A percentile compares a stretch with the other conserved stretches of the same genome.
phyloP scores from a whole-genome alignment of 495 filamentous ascomycete species.

The Lophiotrema nucula region DNA sequence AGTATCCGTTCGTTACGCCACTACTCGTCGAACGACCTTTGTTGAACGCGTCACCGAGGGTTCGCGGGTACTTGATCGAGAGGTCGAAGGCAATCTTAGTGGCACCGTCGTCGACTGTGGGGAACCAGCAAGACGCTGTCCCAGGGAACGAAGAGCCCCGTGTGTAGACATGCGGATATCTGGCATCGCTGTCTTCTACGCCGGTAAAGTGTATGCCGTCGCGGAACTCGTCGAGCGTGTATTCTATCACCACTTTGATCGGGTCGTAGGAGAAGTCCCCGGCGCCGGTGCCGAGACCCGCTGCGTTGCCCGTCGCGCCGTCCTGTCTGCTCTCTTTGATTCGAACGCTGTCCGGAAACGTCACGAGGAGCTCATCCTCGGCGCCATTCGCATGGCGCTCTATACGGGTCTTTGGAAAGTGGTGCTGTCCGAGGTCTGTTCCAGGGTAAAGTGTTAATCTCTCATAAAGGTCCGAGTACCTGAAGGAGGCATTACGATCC shows the following conservation, averaged over 20 bases:
- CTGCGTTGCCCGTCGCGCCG: constrained; percentile 25
- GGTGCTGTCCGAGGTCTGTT: constrained; percentile 72
- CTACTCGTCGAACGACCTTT: constrained; percentile 19
- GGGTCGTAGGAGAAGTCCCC: constrained; percentile 47
- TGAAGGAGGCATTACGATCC: constrained; percentile 55
- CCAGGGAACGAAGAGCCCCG: constrained; percentile 74
- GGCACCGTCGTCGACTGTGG: constrained; percentile 80
- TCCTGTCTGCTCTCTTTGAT: constrained; percentile 1
- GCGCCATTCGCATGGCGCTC: constrained; percentile 56
- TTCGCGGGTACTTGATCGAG: constrained; percentile 77
- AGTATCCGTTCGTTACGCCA: constrained; percentile 11
- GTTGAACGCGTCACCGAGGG: constrained; percentile 75
- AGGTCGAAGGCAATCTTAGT: constrained; percentile 84
- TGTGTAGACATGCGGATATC: constrained; percentile 90
- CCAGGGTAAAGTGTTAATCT: constrained; percentile 60
- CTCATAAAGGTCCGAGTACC: constrained; percentile 73
- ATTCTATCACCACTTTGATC: constrained; percentile 67
- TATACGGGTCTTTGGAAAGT: constrained; percentile 51
- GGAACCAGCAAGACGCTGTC: constrained; percentile 81
- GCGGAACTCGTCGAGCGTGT: constrained; percentile 65
- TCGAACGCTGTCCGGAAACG: constrained; percentile 62
- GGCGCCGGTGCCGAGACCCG: constrained; percentile 37
- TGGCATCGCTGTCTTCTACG: constrained; percentile 66
- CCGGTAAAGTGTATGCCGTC: constrained; percentile 93
- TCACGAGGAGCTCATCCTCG: constrained; percentile 61